Evolutionary conservation across 2,329 filamentous ascomycete genomes (phyloP).

Genomic region (Corniculantispora saksenae): DNA sequence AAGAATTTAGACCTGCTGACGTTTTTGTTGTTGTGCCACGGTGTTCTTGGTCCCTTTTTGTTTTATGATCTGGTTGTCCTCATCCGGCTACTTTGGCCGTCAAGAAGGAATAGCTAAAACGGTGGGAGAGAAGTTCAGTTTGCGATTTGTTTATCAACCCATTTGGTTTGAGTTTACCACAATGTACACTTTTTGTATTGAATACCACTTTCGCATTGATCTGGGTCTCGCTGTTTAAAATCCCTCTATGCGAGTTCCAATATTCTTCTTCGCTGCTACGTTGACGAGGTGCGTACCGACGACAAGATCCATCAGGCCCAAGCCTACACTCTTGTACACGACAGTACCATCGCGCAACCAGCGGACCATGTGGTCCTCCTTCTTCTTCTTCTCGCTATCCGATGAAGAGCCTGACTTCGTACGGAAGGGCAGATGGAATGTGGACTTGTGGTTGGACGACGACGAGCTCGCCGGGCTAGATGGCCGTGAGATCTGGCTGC

Average conservation of each 20-base stretch:
- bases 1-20: no score
- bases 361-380: slow-evolving; percentile 51
- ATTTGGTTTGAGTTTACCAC: no score
- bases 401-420: slow-evolving; percentile 31
- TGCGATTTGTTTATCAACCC: no score
- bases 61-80: no score
- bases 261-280: slow-evolving; percentile 54
- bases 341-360: slow-evolving; percentile 66
- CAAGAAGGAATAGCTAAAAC: no score
- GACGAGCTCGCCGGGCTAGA: slow-evolving; percentile 36
- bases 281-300: slow-evolving; percentile 60
- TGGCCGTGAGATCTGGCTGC: slow-evolving; percentile 28
- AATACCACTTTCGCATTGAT: no score
- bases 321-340: slow-evolving; percentile 67
- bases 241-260: slow-evolving; percentile 55
- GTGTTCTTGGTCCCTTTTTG: no score
- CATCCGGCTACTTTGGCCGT: no score
- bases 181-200: no score
- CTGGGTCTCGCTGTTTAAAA: slow-evolving; percentile 52
- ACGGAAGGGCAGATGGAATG: slow-evolving; percentile 35
- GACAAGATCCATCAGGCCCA: slow-evolving; percentile 67
- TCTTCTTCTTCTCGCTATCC: slow-evolving; percentile 39
- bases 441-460: slow-evolving; percentile 35
- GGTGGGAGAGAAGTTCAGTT: no score
- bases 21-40: no score